phyloP scores from a whole-genome alignment of 2,329 filamentous ascomycete genomes.

The Diaporthe citri region DNA sequence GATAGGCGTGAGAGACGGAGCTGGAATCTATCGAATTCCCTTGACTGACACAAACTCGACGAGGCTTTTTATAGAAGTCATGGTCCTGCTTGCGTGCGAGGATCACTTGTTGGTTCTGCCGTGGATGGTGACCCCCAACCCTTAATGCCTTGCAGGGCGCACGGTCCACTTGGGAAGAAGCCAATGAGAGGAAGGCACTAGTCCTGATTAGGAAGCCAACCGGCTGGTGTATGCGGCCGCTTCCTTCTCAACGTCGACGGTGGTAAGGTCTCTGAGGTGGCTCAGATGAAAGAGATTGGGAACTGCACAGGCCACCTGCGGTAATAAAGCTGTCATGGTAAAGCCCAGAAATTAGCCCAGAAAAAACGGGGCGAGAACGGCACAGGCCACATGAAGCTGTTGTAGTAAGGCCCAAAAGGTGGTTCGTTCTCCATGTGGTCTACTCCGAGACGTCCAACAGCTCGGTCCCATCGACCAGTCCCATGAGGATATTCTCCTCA shows the following conservation, averaged over 20 bases:
- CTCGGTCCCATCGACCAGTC: no score
- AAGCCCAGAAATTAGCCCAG: no score
- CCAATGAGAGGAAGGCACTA: background rate
- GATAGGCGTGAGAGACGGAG: background rate
- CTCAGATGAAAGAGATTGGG: no score
- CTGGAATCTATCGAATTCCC: background rate
- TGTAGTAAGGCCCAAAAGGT: no score
- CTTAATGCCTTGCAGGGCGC: background rate
- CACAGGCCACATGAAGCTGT: no score
- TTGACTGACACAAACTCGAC: background rate
- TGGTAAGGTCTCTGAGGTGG: background rate
- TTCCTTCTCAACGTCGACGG: background rate
- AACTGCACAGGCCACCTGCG: no score
- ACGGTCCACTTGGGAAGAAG: background rate
- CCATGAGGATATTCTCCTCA: no score
- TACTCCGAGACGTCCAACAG: no score
- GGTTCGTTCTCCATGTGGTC: no score
- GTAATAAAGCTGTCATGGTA: no score
- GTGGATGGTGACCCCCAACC: background rate
- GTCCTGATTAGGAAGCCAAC: background rate
- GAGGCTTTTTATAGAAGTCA: background rate
- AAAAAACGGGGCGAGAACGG: no score
- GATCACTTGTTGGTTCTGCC: no score
- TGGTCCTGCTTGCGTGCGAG: background rate
- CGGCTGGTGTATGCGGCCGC: background rate